phyloP scores from a whole-genome alignment of 495 filamentous ascomycete species.

The Saxophila tyrrhenica region DNA sequence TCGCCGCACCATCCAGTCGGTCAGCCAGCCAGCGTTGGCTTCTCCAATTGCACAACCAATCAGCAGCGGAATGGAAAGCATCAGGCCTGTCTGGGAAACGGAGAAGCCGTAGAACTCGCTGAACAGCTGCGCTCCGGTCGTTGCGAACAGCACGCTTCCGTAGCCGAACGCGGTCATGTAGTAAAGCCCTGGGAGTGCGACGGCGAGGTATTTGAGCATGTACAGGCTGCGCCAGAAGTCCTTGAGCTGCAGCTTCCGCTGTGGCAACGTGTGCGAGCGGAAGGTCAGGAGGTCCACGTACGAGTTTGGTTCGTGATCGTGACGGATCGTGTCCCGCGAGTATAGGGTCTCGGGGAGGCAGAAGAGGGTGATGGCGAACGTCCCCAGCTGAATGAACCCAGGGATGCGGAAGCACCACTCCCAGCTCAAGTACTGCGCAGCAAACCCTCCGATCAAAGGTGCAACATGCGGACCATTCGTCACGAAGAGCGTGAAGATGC shows the following conservation, averaged over 20 bases:
- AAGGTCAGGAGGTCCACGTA: neutral
- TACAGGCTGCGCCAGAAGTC: neutral
- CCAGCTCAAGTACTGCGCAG: too few species aligned
- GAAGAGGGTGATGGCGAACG: too few species aligned
- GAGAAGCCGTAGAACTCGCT: neutral
- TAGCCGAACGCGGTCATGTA: slow-evolving; percentile 2
- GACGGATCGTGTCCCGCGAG: slow-evolving; percentile 4
- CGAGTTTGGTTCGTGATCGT: neutral
- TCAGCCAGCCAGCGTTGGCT: too few species aligned
- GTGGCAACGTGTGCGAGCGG: neutral
- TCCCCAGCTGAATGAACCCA: too few species aligned
- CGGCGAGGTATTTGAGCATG: slow-evolving; percentile 1
- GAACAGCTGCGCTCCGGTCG: neutral
- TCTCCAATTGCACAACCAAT: too few species aligned
- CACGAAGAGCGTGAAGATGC: too few species aligned
- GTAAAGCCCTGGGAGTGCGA: neutral
- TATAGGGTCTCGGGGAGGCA: slow-evolving; percentile 30
- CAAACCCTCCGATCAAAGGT: too few species aligned
- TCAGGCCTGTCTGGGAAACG: too few species aligned
- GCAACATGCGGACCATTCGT: too few species aligned
- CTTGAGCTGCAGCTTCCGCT: neutral
- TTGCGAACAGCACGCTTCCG: slow-evolving; percentile 1
- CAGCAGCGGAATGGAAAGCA: too few species aligned
- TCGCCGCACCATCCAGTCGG: too few species aligned
- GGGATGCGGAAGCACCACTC: too few species aligned